Base-by-base conservation (phyloP, 345 rosid genomes). In the Syzygium aromaticum region DNA sequence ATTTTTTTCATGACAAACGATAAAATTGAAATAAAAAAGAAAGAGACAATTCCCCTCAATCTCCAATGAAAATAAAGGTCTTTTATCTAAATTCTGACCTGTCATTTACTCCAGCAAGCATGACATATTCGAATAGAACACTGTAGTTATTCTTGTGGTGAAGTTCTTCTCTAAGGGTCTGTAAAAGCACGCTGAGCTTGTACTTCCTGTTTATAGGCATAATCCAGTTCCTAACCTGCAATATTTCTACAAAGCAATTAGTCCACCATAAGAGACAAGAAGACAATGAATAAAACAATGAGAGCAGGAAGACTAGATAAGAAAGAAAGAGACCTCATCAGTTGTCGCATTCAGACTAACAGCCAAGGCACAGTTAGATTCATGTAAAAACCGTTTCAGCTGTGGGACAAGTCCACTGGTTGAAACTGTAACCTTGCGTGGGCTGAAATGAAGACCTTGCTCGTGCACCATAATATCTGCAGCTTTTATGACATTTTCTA, bases 321-420 rank as follows among this genome's bases (percentile, higher is more conserved):
- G 86, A 63, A 57, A 87, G 90, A 86, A 83, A 87, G 25, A n/a
- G 86, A 95, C 99, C 98, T 96, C 98, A 91, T 95, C 99, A 11
- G 99, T 97, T 46, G 99, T 96, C 30, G 99, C 99, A 91, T 96
- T 97, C 86, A 96, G 93, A 92, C 99, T 97, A 88, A 97, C 99
- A 89, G 99, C 99, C 87, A 96, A 89, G 88, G 98, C 92, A 86
- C 99, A 97, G 80, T 86, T 93, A 8, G 96, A 97, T 89, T 94
- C 98, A 73, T 87, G 94, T 84, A 96, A 97, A 88, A 96, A 97
- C 23, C 90, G 96, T 89, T 93, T 96, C 83, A 97, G 92, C 92
- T 96, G 98, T 40, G 99, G 99, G 84, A 96, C 98, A 89, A 96
- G 98, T 43, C 99, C 99, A 77, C 98, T 97, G 23, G 99, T 96